Evolutionary conservation across 164 flowering plant species (phyloP), one percentile per base, ranked within the genome.

Genomic region (Tetrastigma voinierianum): DNA sequence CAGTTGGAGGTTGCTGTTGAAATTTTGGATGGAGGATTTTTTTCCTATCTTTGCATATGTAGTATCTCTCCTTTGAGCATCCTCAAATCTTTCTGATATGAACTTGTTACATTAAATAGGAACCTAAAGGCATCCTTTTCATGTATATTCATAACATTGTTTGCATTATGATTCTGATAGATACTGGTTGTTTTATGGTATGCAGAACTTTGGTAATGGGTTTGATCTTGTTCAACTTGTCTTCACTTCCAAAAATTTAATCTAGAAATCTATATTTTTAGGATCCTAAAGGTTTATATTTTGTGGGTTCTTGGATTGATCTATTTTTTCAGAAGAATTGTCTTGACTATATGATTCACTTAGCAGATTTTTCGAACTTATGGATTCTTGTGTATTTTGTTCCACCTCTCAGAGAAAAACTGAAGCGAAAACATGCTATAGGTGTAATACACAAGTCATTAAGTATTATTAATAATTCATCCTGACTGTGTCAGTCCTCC

Each of bases 1-100:
- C 40, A 51, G 55, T 48, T 62, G 70, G 59, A 59, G 47, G 58
- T 46, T 63, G 70, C 46, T 51, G 43, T 46, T 59, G 44, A 53
- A 16, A 56, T 40, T 43, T 40, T 32, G 40, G 40, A 32, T 32
- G 40, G 40, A 32, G 40, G 40, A 3, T 32, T 32, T 32, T 25
- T 32, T 32, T 32, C 40, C 6, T 32, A 32, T 32, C 3, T 32
- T 32, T 32, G 40, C 40, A 32, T 32, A 32, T 40, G 32, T 16
- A 20, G 11, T 46, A 19, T 48, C 48, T 46, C 46, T 56, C 45
- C 18, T 9, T 44, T 16, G 9, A 21, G 59, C 51, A 65, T 21
- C 51, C 45, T 14, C n/a, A 18, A 20, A 46, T 48, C 53, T 19
- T 20, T 62, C 19, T 52, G 40, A 32, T 51, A 11, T 52, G 24